Conservation (phyloP, 1,284 basidiomycete species). For the Cutaneotrichosporon sp. region DNA sequence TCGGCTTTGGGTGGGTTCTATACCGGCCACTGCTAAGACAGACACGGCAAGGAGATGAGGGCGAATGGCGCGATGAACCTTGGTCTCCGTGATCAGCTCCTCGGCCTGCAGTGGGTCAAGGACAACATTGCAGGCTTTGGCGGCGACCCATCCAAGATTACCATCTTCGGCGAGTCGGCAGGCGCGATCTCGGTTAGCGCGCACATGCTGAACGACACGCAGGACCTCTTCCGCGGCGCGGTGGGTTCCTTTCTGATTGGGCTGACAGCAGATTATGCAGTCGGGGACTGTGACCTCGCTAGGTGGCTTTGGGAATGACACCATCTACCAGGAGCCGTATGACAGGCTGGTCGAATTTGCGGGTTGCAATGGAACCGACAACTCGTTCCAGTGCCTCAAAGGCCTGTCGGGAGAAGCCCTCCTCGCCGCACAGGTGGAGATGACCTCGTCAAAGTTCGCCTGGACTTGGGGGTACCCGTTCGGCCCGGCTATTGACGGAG, state of each 20-base stretch:
- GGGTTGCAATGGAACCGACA: slow-evolving; percentile 2
- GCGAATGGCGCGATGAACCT: slow-evolving; percentile 47
- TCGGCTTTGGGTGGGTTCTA: slow-evolving; percentile 48
- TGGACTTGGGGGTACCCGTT: slow-evolving; percentile 2
- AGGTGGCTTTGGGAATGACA: not conserved
- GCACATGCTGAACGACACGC: slow-evolving; percentile 38
- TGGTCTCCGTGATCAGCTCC: slow-evolving; percentile 54
- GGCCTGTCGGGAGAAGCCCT: slow-evolving; percentile 7
- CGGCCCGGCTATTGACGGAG: slow-evolving; percentile 46
- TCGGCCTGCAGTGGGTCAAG: slow-evolving; percentile 57
- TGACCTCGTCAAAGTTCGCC: not conserved
- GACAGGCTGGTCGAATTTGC: slow-evolving; percentile 5
- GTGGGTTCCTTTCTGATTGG: not conserved
- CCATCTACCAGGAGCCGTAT: slow-evolving; percentile 6
- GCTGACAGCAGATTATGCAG: slow-evolving; percentile 42
- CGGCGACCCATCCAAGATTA: slow-evolving; percentile 54
- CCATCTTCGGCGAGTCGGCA: slow-evolving; percentile 51
- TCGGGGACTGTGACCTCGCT: slow-evolving; percentile 32
- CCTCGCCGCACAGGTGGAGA: slow-evolving; percentile 1
- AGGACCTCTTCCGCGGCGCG: slow-evolving; percentile 48
- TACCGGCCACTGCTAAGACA: not conserved
- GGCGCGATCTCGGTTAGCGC: slow-evolving; percentile 47
- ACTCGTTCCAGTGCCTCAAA: slow-evolving; percentile 40
- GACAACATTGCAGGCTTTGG: slow-evolving; percentile 56
- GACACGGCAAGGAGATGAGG: slow-evolving; percentile 40